Percentiles rank a stretch among this genome's conserved stretches.
Conservation (phyloP, 352 stramenopile genomes). For the Globisporangium cederbergense region DNA sequence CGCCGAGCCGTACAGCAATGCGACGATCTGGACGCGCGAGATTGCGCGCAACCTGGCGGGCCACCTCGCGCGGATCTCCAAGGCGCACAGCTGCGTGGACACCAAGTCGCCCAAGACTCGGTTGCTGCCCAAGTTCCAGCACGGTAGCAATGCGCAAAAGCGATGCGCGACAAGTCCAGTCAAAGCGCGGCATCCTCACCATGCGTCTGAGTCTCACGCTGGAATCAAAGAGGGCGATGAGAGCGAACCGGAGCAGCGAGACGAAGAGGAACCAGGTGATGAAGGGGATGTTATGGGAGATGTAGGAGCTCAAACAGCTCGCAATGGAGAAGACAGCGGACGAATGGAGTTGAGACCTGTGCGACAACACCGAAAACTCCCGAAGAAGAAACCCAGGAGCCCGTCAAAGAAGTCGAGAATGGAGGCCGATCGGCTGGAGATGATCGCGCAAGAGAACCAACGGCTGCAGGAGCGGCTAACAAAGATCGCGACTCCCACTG, state of each 20-base stretch:
- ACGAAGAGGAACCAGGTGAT: conserved; percentile 8
- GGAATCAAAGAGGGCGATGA: not conserved
- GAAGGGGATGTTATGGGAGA: not conserved
- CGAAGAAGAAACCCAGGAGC: conserved; percentile 17
- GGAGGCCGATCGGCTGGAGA: conserved; percentile 20
- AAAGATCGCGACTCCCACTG: conserved; percentile 16
- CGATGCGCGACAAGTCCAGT: conserved; percentile 43
- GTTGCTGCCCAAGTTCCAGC: conserved; percentile 46
- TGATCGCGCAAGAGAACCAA: conserved; percentile 26
- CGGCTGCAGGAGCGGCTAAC: conserved; percentile 21
- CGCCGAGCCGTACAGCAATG: conserved; percentile 75
- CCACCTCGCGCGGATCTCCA: conserved; percentile 64
- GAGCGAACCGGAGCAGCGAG: not conserved
- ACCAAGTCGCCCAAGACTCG: conserved; percentile 59
- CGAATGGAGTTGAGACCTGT: conserved; percentile 12
- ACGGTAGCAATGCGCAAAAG: conserved; percentile 28
- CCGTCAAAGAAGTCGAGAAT: conserved; percentile 22
- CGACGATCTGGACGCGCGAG: conserved; percentile 72
- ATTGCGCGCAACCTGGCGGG: conserved; percentile 65
- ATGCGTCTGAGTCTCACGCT: not conserved
- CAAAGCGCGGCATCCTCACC: conserved; percentile 29
- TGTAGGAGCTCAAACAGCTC: not conserved
- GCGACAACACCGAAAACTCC: conserved; percentile 2
- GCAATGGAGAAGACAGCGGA: not conserved
- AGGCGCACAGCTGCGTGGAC: conserved; percentile 70